Evolutionary conservation across 768 basidiomycete genomes (phyloP), one percentile per base, ranked within the genome.

Genomic region (Collybia sp.): DNA sequence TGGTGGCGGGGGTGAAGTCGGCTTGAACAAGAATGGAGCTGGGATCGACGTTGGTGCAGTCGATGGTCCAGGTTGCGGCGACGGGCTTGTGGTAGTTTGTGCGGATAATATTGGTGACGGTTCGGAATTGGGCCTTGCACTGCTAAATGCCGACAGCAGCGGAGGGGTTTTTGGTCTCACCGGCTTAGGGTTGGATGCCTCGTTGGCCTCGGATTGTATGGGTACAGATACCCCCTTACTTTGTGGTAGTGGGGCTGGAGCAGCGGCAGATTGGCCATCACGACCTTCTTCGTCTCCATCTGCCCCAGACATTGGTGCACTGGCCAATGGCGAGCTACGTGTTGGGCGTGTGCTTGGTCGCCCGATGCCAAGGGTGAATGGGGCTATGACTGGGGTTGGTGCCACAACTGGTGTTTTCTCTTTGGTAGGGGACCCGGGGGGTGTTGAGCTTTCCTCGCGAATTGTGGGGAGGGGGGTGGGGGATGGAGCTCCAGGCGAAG

Each of bases 321-420:
- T 79, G 3, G 88, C 82, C 41, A 90, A 67, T 1, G 88, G 88
- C 2, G 88, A 89, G 53, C 88, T 90, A n/a, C 85, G 79, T 2
- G 72, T 62, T 0, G 87, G 87, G 6, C 82, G 77, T 6, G 85
- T 75, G 40, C 75, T 82, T 1, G 80, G 80, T 33, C 84, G 71
- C 15, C 80, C 79, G 13, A 76, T 58, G 17, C 73, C 72, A 30
- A 82, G 59, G 2, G n/a, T 18, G 17, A 37, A 37, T 20, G 66
- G 49, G 16, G 68, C 60, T 12, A 66, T 55, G 2, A 64, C 55
- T 12, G 63, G 48, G 30, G 65, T 50, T 6, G 59, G 18, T 5
- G 40, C 51, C 30, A 54, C 42, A 39, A 50, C 57, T 30, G 64
- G 55, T 10, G 68, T 45, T 54, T 53, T 16, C 32, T 71, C 67